These are phyloP conservation scores for Deinandra increscens DNA, from an alignment of 129 eudicot species.

Conservation along the genomic window DNA sequence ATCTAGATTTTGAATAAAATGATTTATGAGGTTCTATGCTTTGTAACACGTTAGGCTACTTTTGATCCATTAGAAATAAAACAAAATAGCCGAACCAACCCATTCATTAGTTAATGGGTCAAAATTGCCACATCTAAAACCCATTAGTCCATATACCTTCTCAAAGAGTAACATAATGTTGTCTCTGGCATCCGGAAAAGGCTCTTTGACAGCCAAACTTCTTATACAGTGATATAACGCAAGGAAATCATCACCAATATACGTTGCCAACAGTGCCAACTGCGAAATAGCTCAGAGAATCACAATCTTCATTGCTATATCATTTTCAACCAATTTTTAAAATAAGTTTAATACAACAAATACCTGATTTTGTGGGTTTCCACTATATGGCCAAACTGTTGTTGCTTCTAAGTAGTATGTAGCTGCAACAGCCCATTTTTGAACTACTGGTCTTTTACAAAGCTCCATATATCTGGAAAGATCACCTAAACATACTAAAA, in stretches of 20 bases:
- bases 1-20: not conserved
- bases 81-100: not conserved
- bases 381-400: constrained; percentile 73
- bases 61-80: constrained; percentile 3
- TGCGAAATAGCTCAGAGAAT: constrained; percentile 39
- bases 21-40: not conserved
- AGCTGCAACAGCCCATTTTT: constrained; percentile 80
- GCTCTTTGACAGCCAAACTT: constrained; percentile 92
- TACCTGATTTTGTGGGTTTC: constrained; percentile 99
- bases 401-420: constrained; percentile 75
- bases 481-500: constrained; percentile 87
- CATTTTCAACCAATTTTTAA: not conserved
- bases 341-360: constrained; percentile 9
- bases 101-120: constrained; percentile 1
- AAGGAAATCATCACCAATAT: constrained; percentile 77
- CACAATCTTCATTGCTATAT: constrained; percentile 11
- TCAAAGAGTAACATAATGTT: constrained; percentile 84
- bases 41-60: not conserved
- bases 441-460: constrained; percentile 50
- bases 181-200: constrained; percentile 88
- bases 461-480: constrained; percentile 83
- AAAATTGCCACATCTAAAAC: not conserved
- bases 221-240: constrained; percentile 86
- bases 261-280: constrained; percentile 90
- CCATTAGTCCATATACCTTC: constrained; percentile 46